Evolutionary conservation across 495 filamentous ascomycete species (phyloP).

Genomic region (Polyplosphaeria fusca): DNA sequence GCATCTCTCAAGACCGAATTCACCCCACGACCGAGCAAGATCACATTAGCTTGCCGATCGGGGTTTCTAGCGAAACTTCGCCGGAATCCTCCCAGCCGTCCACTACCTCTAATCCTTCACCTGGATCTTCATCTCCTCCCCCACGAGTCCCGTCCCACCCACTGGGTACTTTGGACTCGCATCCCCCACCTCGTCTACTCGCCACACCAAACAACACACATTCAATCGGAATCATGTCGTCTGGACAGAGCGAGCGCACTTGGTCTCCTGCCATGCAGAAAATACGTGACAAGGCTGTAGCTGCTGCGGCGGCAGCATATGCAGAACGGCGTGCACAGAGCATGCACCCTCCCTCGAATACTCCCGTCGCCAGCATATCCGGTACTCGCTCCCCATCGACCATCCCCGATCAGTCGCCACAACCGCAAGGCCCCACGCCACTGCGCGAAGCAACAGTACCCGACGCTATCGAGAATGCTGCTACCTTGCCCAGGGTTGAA

Average conservation of each 20-base stretch:
- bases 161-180: neutral
- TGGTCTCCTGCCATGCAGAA: neutral
- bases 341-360: neutral
- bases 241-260: neutral
- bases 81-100: conserved; percentile 17
- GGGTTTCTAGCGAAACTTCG: neutral
- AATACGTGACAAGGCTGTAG: neutral
- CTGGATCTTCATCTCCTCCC: neutral
- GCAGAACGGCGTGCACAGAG: neutral
- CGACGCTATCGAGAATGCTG: neutral
- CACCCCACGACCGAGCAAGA: conserved; percentile 4
- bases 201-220: neutral
- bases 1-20: neutral
- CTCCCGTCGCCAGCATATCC: neutral
- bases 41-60: neutral
- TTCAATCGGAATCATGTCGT: neutral
- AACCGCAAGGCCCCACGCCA: conserved; percentile 4
- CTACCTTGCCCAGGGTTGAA: neutral
- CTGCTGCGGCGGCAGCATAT: neutral
- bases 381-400: conserved; percentile 22
- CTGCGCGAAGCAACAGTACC: neutral
- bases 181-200: neutral
- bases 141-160: conserved; percentile 9
- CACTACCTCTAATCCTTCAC: neutral
- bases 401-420: conserved; percentile 19